Conservation (phyloP, 306 rosid species). For the Castanea mollissima region DNA sequence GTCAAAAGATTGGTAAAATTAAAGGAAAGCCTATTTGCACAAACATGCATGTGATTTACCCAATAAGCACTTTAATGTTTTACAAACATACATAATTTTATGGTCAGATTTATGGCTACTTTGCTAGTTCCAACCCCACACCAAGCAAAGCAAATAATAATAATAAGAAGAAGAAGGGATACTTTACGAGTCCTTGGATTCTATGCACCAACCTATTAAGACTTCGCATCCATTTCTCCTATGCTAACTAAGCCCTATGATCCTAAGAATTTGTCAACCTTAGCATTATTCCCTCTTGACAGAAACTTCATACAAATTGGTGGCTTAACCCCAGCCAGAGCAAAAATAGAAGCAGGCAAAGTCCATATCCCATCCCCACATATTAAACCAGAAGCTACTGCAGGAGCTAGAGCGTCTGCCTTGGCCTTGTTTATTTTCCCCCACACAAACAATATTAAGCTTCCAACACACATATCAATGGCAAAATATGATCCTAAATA, state of each 20-base stretch:
- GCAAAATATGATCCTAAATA: slow-evolving; percentile 9
- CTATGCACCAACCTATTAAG: neutral
- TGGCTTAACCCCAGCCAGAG: slow-evolving; percentile 13
- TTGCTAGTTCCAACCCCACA: too few species aligned
- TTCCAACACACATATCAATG: slow-evolving; percentile 14
- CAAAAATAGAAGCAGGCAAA: slow-evolving; percentile 3
- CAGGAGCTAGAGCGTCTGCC: neutral
- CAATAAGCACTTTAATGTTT: too few species aligned
- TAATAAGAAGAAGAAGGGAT: too few species aligned
- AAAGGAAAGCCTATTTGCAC: too few species aligned
- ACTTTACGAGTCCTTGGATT: neutral
- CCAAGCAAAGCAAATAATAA: too few species aligned
- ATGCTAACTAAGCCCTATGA: neutral
- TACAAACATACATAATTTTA: too few species aligned
- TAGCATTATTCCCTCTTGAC: neutral
- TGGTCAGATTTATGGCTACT: too few species aligned
- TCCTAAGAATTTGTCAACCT: neutral
- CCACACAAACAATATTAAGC: slow-evolving; percentile 11
- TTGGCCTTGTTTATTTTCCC: neutral
- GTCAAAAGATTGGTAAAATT: too few species aligned
- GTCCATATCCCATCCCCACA: slow-evolving; percentile 18
- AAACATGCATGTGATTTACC: too few species aligned
- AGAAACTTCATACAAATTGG: slow-evolving; percentile 15
- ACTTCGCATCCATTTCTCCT: neutral
- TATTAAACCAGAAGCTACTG: slow-evolving; percentile 15